These are phyloP conservation scores for Trichoderma gracile DNA, from an alignment of 2,329 filamentous ascomycete genomes.

Conservation along the genomic window DNA sequence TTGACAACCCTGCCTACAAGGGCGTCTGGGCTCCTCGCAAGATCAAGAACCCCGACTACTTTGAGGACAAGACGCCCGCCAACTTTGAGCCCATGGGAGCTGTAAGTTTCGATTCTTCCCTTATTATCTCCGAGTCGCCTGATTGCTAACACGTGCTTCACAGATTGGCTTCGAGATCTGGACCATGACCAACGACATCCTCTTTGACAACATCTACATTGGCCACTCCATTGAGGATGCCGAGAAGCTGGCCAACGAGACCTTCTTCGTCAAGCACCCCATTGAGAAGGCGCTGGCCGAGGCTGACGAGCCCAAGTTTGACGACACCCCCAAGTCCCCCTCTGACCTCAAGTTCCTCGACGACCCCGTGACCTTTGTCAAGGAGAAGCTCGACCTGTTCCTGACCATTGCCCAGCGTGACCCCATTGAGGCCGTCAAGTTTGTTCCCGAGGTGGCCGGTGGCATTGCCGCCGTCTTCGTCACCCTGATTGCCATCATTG, in stretches of 20 bases:
- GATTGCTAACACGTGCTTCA: neutral
- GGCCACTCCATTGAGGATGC: constrained; percentile 95
- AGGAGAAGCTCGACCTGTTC: constrained; percentile 93
- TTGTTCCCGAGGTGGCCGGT: constrained; percentile 87
- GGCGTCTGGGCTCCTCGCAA: constrained; percentile 91
- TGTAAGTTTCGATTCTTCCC: constrained; percentile 58
- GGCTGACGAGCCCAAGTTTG: constrained; percentile 74
- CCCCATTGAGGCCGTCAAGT: constrained; percentile 80
- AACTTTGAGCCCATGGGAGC: constrained; percentile 98
- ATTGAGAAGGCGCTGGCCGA: constrained; percentile 80
- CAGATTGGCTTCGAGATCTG: constrained; percentile 98
- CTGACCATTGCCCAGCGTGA: constrained; percentile 77
- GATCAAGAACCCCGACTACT: constrained; percentile 96
- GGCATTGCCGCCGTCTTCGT: constrained; percentile 71
- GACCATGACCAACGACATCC: constrained; percentile 99
- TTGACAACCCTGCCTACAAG: constrained; percentile 99
- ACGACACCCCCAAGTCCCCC: constrained; percentile 66
- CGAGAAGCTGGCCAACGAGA: constrained; percentile 82
- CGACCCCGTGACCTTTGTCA: constrained; percentile 82
- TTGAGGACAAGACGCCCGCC: constrained; percentile 92
- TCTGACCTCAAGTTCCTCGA: constrained; percentile 84
- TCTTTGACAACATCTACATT: constrained; percentile 99
- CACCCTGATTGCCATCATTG: constrained; percentile 69
- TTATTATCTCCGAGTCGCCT: neutral
- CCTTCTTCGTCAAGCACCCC: constrained; percentile 84